Conservation (phyloP, 257 asterid species). For the Fraxinus excelsior region DNA sequence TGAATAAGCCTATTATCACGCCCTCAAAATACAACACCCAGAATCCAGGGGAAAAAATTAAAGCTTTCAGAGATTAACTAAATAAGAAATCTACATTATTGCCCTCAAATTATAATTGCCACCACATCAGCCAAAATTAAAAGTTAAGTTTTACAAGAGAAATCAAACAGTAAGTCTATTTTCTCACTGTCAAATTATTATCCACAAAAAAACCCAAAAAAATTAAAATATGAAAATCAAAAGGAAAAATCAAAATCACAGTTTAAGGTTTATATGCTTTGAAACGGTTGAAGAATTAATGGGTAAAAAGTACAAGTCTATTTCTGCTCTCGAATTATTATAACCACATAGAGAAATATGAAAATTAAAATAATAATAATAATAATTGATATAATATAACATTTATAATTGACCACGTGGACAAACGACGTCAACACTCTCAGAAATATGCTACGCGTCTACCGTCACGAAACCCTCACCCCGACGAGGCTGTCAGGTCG, state of each 20-base stretch:
- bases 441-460: too few relatives aligned
- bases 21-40: neutral
- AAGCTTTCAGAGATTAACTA: neutral
- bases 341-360: conserved; percentile 4
- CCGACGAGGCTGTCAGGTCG: too few relatives aligned
- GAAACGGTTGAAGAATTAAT: neutral
- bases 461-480: too few relatives aligned
- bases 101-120: neutral
- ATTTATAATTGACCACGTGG: too few relatives aligned
- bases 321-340: conserved; percentile 13
- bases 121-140: conserved; percentile 1
- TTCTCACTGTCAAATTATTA: conserved; percentile 7
- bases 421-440: too few relatives aligned
- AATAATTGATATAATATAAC: too few relatives aligned
- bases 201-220: conserved; percentile 1
- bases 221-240: neutral
- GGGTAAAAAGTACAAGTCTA: neutral
- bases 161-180: neutral
- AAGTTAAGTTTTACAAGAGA: neutral
- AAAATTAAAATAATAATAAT: too few relatives aligned
- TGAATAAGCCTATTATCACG: neutral
- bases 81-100: neutral
- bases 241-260: neutral
- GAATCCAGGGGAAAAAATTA: neutral
- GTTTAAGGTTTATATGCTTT: neutral